Conservation (phyloP, 345 rosid species). For the Sonneratia caseolaris region DNA sequence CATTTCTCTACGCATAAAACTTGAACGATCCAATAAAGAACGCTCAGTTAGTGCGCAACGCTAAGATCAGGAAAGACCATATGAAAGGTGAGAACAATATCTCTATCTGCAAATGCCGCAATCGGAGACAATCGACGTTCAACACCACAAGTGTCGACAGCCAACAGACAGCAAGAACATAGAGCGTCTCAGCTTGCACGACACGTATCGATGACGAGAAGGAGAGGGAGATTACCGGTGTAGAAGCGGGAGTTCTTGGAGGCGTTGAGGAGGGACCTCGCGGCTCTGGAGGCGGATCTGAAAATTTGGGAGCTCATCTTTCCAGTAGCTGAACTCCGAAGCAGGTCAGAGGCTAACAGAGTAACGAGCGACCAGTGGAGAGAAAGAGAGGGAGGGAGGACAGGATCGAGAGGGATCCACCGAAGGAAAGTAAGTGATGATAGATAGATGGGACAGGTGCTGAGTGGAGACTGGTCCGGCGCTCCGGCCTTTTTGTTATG, state of each 20-base stretch:
- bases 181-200: background rate
- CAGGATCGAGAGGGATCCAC: too few species aligned
- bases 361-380: background rate
- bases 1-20: background rate
- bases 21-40: background rate
- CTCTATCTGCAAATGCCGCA: background rate
- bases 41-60: background rate
- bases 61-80: background rate
- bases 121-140: background rate
- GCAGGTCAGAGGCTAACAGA: background rate
- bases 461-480: background rate
- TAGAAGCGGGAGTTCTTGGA: slow-evolving; percentile 51
- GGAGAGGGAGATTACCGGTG: slow-evolving; percentile 15
- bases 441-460: background rate
- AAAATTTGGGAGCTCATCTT: slow-evolving; percentile 63
- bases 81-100: background rate
- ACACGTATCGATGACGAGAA: background rate
- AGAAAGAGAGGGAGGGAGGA: background rate
- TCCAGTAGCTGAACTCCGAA: background rate
- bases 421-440: background rate
- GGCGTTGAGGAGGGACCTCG: slow-evolving; percentile 70
- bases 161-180: background rate
- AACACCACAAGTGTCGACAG: too few species aligned
- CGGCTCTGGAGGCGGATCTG: slow-evolving; percentile 77
- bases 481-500: background rate